A percentile compares a stretch with the other conserved stretches of the same genome.
Conservation (phyloP, 2,329 filamentous ascomycete species). For the Proliferodiscus dingleyae region DNA sequence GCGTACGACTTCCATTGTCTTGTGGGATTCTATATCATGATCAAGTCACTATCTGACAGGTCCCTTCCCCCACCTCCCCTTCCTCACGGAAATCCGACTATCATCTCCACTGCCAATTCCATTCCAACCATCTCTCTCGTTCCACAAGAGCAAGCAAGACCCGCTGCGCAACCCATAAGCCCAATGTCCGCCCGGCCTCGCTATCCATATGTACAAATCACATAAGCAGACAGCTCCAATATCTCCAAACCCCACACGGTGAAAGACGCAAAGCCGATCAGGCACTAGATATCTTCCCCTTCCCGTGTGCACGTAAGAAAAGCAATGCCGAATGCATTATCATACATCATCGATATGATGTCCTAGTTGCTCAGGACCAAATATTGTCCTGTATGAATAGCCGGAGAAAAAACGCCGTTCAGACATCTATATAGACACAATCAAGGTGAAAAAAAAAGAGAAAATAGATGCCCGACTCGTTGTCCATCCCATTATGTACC, state of each 20-base stretch:
- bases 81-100: conserved; percentile 3
- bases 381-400: background rate
- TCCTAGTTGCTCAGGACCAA: no score
- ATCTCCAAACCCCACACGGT: no score
- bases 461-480: conserved; percentile 1
- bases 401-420: conserved; percentile 1
- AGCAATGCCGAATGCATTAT: background rate
- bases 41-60: background rate
- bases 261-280: no score
- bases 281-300: no score
- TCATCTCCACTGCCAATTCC: no score
- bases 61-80: conserved; percentile 1
- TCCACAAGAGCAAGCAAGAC: conserved; percentile 17
- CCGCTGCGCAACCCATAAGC: conserved; percentile 12
- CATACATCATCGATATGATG: conserved; percentile 1
- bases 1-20: background rate
- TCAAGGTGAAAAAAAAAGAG: conserved; percentile 3
- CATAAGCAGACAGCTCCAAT: background rate
- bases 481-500: conserved; percentile 30
- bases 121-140: background rate
- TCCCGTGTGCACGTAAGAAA: no score
- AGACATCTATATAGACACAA: conserved; percentile 15
- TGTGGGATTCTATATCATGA: no score
- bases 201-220: conserved; percentile 1
- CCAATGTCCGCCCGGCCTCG: background rate